A percentile compares a stretch with the other conserved stretches of the same genome.
Conservation (phyloP, 805 yeast genomes). For the Candida patagonica region DNA sequence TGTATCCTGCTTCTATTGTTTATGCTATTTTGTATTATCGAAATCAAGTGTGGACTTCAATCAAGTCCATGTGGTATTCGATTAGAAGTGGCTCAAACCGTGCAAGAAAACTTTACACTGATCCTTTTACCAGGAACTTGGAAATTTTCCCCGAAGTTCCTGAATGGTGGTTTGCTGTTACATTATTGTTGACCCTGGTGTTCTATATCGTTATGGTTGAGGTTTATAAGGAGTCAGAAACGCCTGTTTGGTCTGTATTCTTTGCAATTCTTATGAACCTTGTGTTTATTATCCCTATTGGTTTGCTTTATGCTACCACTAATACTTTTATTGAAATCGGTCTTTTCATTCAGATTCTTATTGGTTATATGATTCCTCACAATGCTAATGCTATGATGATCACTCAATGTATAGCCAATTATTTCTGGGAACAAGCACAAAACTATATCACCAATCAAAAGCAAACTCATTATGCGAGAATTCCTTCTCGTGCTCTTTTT, state of each 20-base stretch:
- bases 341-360: constrained; percentile 52
- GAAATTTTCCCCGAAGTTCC: constrained; percentile 10
- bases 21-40: constrained; percentile 24
- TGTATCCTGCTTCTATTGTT: constrained; percentile 47
- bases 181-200: constrained; percentile 35
- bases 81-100: constrained; percentile 4
- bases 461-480: constrained; percentile 47
- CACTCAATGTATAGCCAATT: constrained; percentile 26
- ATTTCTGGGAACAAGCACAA: constrained; percentile 38
- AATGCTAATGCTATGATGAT: constrained; percentile 23
- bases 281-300: constrained; percentile 54
- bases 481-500: constrained; percentile 39
- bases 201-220: constrained; percentile 16
- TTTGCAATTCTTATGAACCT: constrained; percentile 46
- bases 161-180: constrained; percentile 55
- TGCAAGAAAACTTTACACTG: constrained; percentile 8
- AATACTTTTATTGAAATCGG: constrained; percentile 48
- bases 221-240: constrained; percentile 16
- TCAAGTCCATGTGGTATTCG: constrained; percentile 7
- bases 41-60: neutral
- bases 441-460: constrained; percentile 49
- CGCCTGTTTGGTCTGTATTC: constrained; percentile 37
- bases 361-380: constrained; percentile 58
- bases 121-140: constrained; percentile 9
- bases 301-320: constrained; percentile 52